These are phyloP conservation scores for Ziziphus jujuba DNA, from an alignment of 306 rosid genomes.

Conservation along the genomic window DNA sequence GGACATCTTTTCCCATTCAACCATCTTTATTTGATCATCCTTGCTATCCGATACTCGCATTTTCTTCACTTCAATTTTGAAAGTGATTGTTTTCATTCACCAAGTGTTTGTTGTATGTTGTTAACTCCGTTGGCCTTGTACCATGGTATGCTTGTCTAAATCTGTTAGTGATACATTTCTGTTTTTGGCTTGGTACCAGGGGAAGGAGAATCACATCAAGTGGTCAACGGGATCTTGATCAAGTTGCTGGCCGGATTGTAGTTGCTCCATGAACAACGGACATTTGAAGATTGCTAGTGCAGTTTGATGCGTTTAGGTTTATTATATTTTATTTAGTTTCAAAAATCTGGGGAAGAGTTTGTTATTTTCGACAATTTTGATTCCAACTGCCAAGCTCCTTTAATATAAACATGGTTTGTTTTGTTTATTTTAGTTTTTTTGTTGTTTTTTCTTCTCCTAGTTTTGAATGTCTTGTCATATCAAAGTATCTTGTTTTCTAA, in stretches of 20 bases:
- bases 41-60: too few relatives aligned
- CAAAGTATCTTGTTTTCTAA: not conserved
- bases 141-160: too few relatives aligned
- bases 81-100: too few relatives aligned
- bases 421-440: constrained; percentile 9
- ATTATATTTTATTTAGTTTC: constrained; percentile 7
- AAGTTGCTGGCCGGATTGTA: constrained; percentile 64
- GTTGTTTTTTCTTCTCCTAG: not conserved
- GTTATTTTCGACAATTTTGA: constrained; percentile 14
- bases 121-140: not conserved
- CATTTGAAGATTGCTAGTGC: constrained; percentile 2
- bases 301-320: constrained; percentile 12
- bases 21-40: too few relatives aligned
- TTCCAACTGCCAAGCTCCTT: not conserved
- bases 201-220: constrained; percentile 57
- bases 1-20: too few relatives aligned
- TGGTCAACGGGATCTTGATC: constrained; percentile 61
- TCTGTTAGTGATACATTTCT: not conserved
- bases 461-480: not conserved
- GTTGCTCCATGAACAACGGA: constrained; percentile 39
- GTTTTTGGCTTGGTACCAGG: constrained; percentile 21
- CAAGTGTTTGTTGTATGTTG: not conserved
- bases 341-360: constrained; percentile 6
- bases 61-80: too few relatives aligned
- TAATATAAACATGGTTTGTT: constrained; percentile 1